Conservation (phyloP, 2,329 filamentous ascomycete genomes). For the Stemphylium lycopersici region DNA sequence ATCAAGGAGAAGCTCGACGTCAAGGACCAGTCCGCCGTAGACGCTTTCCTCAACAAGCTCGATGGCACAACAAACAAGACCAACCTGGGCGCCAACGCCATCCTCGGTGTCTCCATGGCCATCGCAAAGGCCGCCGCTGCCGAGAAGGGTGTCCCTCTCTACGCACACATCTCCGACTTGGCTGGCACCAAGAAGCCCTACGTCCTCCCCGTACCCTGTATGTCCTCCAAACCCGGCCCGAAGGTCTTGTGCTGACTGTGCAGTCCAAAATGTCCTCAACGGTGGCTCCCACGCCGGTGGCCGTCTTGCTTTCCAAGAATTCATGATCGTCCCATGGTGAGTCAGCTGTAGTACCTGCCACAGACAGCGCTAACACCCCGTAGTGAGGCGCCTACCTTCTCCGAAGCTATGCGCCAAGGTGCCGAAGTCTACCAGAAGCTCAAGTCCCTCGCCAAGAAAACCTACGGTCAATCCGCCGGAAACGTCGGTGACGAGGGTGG, state of each 20-base stretch:
- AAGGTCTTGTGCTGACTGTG: constrained; percentile 5
- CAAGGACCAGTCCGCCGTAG: constrained; percentile 61
- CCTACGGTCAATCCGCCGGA: constrained; percentile 97
- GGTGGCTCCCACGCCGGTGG: constrained; percentile 94
- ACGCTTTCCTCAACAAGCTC: constrained; percentile 59
- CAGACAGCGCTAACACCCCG: constrained; percentile 20
- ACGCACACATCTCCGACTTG: constrained; percentile 63
- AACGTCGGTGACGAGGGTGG: constrained; percentile 99
- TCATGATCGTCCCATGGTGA: constrained; percentile 61
- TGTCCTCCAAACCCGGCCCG: not conserved
- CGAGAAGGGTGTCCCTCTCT: constrained; percentile 62
- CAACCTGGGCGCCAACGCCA: constrained; percentile 65
- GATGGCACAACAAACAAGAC: constrained; percentile 66
- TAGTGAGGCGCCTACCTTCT: constrained; percentile 85
- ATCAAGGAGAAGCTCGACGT: constrained; percentile 61
- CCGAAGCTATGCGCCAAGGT: constrained; percentile 94
- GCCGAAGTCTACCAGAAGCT: constrained; percentile 98
- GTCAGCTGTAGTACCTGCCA: constrained; percentile 17
- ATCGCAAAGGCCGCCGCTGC: constrained; percentile 64
- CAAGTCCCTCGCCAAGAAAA: constrained; percentile 97
- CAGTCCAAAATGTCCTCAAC: constrained; percentile 61
- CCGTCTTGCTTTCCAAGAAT: constrained; percentile 70
- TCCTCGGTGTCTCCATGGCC: constrained; percentile 66
- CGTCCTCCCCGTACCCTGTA: constrained; percentile 61
- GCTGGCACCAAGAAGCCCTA: constrained; percentile 60